Evolutionary conservation across 2,329 filamentous ascomycete genomes (phyloP).

Genomic region (Chrysoporthe puriensis): DNA sequence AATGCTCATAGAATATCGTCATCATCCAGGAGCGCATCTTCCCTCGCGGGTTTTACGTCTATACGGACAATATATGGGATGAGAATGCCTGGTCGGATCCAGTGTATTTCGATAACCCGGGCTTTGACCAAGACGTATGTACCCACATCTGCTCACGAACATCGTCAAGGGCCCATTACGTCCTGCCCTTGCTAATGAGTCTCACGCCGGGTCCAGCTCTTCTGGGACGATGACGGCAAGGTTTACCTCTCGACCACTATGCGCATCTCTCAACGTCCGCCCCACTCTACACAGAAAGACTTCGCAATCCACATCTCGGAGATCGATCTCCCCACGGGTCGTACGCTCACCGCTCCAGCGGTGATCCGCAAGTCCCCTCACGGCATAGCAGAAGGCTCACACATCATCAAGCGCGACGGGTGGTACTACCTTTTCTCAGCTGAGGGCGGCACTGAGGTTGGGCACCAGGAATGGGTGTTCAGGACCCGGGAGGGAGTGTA

Average conservation of each 20-base stretch:
- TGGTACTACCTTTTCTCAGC: constrained; percentile 47
- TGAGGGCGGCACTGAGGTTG: constrained; percentile 48
- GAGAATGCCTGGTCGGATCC: constrained; percentile 56
- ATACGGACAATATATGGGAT: constrained; percentile 56
- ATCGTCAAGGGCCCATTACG: not conserved
- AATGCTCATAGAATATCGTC: not conserved
- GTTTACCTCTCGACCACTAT: constrained; percentile 53
- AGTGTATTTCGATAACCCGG: constrained; percentile 56
- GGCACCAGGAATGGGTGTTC: constrained; percentile 56
- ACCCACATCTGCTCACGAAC: not conserved
- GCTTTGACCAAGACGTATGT: constrained; percentile 56
- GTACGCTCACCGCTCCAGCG: constrained; percentile 41
- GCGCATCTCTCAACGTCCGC: constrained; percentile 41
- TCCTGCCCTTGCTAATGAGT: not conserved
- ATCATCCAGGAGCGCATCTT: constrained; percentile 47
- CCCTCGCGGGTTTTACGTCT: constrained; percentile 58
- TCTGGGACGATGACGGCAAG: constrained; percentile 54
- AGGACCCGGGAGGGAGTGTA: constrained; percentile 47
- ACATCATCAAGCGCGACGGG: constrained; percentile 41
- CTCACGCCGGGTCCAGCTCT: constrained; percentile 35
- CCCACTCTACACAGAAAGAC: constrained; percentile 49
- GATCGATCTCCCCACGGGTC: constrained; percentile 47
- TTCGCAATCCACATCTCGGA: constrained; percentile 54
- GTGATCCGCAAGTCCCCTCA: constrained; percentile 43
- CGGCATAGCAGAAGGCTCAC: constrained; percentile 48